These are phyloP conservation scores for Yamadazyma mexicana DNA, from an alignment of 1,139 yeast species.

Conservation along the genomic window DNA sequence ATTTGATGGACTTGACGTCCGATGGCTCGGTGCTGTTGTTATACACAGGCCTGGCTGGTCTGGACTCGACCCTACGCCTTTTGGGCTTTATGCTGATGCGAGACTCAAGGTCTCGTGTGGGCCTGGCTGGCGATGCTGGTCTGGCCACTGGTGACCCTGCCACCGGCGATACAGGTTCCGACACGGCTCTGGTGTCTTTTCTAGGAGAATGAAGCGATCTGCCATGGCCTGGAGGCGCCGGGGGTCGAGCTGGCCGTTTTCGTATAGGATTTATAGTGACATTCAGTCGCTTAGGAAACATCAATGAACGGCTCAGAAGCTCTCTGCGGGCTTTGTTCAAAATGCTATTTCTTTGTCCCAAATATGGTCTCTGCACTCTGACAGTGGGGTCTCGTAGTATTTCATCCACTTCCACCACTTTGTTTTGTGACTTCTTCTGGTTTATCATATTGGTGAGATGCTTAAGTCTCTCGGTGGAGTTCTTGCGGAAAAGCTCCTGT, in stretches of 20 bases:
- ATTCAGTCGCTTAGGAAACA: slow-evolving; percentile 26
- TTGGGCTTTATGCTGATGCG: slow-evolving; percentile 5
- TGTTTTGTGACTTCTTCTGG: slow-evolving; percentile 46
- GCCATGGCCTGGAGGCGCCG: background rate
- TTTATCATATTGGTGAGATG: slow-evolving; percentile 41
- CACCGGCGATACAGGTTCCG: too few relatives aligned
- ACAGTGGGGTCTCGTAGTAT: slow-evolving; percentile 42
- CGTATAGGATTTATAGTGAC: background rate
- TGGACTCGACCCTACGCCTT: background rate
- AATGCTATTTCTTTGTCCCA: slow-evolving; percentile 26
- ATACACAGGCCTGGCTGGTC: background rate
- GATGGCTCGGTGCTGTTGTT: background rate
- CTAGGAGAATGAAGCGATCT: background rate
- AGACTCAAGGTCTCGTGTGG: slow-evolving; percentile 2
- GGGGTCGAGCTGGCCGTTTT: background rate
- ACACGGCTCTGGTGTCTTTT: background rate
- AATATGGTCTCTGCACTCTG: slow-evolving; percentile 17
- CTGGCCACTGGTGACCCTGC: too few relatives aligned
- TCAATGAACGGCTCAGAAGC: slow-evolving; percentile 30
- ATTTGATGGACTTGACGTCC: slow-evolving; percentile 11
- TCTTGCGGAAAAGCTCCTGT: slow-evolving; percentile 45
- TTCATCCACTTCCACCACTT: slow-evolving; percentile 42
- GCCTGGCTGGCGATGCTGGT: too few relatives aligned
- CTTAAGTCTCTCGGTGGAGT: slow-evolving; percentile 51
- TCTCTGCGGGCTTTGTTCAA: slow-evolving; percentile 38